A percentile compares a stretch with the other conserved stretches of the same genome.
Conservation (phyloP, 2,329 filamentous ascomycete genomes). For the Penicillium sp. region DNA sequence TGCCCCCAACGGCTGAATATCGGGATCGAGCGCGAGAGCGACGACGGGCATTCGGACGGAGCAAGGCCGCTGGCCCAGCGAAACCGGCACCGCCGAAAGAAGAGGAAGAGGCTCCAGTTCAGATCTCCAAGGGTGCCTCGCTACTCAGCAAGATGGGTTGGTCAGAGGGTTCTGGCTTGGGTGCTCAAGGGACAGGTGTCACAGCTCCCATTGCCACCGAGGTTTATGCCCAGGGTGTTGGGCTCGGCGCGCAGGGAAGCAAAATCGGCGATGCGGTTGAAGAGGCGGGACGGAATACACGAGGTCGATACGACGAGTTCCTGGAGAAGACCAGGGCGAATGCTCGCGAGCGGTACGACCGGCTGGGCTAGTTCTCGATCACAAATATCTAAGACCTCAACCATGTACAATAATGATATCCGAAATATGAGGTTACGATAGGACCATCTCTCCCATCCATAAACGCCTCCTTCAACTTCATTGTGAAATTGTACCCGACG, state of each 20-base stretch:
- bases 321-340: conserved; percentile 45
- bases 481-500: conserved; percentile 7
- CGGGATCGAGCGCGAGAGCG: conserved; percentile 46
- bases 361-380: conserved; percentile 29
- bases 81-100: conserved; percentile 27
- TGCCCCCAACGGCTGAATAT: conserved; percentile 39
- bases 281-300: conserved; percentile 47
- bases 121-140: conserved; percentile 47
- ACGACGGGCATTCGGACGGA: conserved; percentile 41
- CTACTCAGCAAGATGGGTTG: conserved; percentile 51
- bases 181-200: conserved; percentile 46
- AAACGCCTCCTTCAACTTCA: neutral
- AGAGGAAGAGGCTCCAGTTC: conserved; percentile 26
- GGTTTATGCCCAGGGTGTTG: conserved; percentile 48
- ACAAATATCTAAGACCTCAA: neutral
- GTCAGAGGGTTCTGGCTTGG: conserved; percentile 45
- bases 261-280: conserved; percentile 47
- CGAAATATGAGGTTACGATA: neutral
- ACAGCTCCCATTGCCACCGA: conserved; percentile 46
- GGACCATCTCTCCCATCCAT: neutral
- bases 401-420: conserved; percentile 11
- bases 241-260: conserved; percentile 46
- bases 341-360: conserved; percentile 46
- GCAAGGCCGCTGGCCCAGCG: conserved; percentile 20
- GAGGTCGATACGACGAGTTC: conserved; percentile 46